A percentile compares a stretch with the other conserved stretches of the same genome.
These are phyloP conservation scores for Tricholoma furcatifolium DNA, from an alignment of 768 basidiomycete species.

Conservation along the genomic window DNA sequence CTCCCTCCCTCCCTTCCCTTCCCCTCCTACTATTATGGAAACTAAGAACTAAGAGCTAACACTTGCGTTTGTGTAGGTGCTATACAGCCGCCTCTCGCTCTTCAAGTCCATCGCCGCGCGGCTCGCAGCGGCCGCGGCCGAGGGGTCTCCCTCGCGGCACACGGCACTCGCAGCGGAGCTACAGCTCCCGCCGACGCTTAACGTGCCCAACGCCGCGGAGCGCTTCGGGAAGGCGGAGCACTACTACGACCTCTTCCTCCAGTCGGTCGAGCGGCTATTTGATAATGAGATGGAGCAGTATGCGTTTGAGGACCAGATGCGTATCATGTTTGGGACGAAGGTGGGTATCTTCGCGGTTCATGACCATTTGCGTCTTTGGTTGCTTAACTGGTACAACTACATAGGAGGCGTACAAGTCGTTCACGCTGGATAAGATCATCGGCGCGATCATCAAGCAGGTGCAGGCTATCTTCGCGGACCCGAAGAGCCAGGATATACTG, in stretches of 20 bases:
- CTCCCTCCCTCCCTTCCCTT: no score
- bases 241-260: constrained; percentile 82
- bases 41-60: constrained; percentile 5
- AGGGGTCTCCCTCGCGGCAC: constrained; percentile 17
- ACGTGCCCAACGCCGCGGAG: constrained; percentile 28
- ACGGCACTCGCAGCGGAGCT: constrained; percentile 25
- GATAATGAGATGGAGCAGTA: constrained; percentile 88
- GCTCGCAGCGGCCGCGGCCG: constrained; percentile 32
- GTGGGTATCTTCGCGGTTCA: constrained; percentile 41
- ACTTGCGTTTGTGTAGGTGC: constrained; percentile 49
- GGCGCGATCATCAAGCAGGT: constrained; percentile 90
- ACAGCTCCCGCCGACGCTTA: constrained; percentile 27
- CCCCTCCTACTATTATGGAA: no score
- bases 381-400: not conserved
- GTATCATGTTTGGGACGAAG: constrained; percentile 83
- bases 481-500: constrained; percentile 69
- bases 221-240: constrained; percentile 51
- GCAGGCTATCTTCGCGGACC: constrained; percentile 66
- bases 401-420: constrained; percentile 82
- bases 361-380: no score
- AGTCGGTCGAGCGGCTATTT: constrained; percentile 86
- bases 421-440: constrained; percentile 92
- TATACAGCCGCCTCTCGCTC: constrained; percentile 76
- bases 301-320: constrained; percentile 88
- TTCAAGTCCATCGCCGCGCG: constrained; percentile 74